Percentiles rank a stretch among this genome's conserved stretches.
Evolutionary conservation across 805 yeast genomes (phyloP).

Genomic region (Wickerhamomyces strasburgensis): DNA sequence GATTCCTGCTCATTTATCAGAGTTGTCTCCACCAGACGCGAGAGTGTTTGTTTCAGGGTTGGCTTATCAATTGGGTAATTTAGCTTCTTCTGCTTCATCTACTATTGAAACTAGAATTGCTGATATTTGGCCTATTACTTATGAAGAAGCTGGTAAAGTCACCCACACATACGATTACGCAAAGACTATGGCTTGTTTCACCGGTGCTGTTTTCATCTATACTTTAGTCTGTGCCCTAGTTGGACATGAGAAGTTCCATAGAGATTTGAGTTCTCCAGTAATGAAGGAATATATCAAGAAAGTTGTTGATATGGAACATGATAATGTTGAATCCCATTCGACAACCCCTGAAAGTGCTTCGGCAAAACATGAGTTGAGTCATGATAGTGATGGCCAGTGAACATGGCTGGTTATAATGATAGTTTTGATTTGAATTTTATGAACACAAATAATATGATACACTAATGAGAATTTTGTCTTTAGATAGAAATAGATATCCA

Average conservation of each 20-base stretch:
- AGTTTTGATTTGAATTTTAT: too few species aligned
- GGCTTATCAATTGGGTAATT: constrained; percentile 67
- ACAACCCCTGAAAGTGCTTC: not conserved
- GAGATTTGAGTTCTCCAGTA: constrained; percentile 29
- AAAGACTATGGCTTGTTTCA: constrained; percentile 64
- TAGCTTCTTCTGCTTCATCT: constrained; percentile 65
- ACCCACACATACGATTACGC: constrained; percentile 44
- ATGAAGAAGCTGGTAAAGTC: constrained; percentile 27
- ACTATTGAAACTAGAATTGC: constrained; percentile 69
- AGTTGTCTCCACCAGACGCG: constrained; percentile 61
- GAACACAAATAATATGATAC: too few species aligned
- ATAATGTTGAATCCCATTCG: not conserved
- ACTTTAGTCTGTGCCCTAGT: constrained; percentile 40
- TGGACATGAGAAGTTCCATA: constrained; percentile 54
- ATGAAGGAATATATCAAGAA: constrained; percentile 27
- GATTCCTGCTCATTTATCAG: constrained; percentile 60
- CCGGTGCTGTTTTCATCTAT: constrained; percentile 60
- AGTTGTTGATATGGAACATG: constrained; percentile 19
- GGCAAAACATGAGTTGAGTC: not conserved
- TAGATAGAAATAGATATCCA: too few species aligned
- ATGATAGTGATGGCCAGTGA: not conserved
- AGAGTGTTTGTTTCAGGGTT: constrained; percentile 59
- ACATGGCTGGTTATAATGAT: not conserved
- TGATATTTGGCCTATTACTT: constrained; percentile 47
- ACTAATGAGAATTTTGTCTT: too few species aligned